Percentiles rank a stretch among this genome's conserved stretches.
These are phyloP conservation scores for Ceratocystis variospora DNA, from an alignment of 2,329 filamentous ascomycete species.

Conservation along the genomic window DNA sequence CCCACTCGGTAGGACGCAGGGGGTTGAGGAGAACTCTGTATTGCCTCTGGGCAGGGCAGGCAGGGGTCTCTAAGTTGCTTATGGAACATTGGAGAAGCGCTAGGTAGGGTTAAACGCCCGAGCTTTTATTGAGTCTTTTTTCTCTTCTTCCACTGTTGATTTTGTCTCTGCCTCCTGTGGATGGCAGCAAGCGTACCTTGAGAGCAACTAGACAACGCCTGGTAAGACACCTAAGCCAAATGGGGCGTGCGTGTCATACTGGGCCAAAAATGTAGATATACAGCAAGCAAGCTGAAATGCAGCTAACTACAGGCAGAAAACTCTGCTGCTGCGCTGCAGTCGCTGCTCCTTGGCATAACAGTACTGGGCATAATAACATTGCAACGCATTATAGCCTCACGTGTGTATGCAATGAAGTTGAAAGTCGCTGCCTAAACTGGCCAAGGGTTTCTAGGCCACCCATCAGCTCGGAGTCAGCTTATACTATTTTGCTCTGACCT, in stretches of 20 bases:
- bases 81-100: neutral
- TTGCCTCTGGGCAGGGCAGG: neutral
- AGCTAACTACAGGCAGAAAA: neutral
- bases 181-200: neutral
- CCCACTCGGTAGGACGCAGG: neutral
- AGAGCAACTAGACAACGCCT: neutral
- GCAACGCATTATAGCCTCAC: neutral
- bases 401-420: neutral
- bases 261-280: neutral
- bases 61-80: neutral
- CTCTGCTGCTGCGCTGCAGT: neutral
- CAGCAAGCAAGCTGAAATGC: neutral
- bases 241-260: neutral
- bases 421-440: neutral
- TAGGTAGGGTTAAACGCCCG: neutral
- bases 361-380: neutral
- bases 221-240: neutral
- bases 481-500: neutral
- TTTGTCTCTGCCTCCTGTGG: neutral
- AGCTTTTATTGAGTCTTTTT: constrained; percentile 2
- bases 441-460: neutral
- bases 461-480: neutral
- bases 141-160: neutral
- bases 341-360: neutral
- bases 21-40: neutral